Percentiles rank a stretch among this genome's conserved stretches.
Conservation (phyloP, 164 flowering plant species). For the Chloranthus sessilifolius region DNA sequence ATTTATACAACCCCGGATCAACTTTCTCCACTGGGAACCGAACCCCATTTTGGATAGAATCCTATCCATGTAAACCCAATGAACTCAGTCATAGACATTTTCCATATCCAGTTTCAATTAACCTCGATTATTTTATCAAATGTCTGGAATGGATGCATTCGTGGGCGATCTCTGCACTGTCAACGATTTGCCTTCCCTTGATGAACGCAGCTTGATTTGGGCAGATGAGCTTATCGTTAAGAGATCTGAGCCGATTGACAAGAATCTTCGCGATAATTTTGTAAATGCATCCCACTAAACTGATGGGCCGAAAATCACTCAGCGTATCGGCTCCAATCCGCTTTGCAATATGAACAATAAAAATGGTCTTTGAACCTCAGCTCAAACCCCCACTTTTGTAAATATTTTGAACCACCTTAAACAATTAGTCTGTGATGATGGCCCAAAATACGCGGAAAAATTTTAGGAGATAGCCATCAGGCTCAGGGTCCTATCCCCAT, state of each 20-base stretch:
- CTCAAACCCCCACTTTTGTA: background rate
- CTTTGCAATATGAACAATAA: background rate
- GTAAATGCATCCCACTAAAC: background rate
- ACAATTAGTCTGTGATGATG: background rate
- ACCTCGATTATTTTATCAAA: no score
- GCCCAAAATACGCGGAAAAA: background rate
- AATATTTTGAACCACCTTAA: background rate
- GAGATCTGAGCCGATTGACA: background rate
- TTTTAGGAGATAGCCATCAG: background rate
- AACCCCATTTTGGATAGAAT: background rate
- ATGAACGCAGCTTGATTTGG: background rate
- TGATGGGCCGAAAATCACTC: background rate
- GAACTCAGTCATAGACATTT: background rate
- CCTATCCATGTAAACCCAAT: background rate
- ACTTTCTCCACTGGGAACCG: background rate
- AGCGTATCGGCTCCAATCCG: background rate
- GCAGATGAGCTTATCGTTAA: no score
- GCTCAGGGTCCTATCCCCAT: no score
- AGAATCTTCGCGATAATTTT: background rate
- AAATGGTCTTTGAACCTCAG: background rate
- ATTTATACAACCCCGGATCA: background rate
- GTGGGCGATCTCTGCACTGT: no score
- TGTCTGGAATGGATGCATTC: no score
- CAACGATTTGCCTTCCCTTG: no score
- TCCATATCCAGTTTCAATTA: background rate